Base-by-base conservation (phyloP, 1,284 basidiomycete genomes). In the Chiua sp. region DNA sequence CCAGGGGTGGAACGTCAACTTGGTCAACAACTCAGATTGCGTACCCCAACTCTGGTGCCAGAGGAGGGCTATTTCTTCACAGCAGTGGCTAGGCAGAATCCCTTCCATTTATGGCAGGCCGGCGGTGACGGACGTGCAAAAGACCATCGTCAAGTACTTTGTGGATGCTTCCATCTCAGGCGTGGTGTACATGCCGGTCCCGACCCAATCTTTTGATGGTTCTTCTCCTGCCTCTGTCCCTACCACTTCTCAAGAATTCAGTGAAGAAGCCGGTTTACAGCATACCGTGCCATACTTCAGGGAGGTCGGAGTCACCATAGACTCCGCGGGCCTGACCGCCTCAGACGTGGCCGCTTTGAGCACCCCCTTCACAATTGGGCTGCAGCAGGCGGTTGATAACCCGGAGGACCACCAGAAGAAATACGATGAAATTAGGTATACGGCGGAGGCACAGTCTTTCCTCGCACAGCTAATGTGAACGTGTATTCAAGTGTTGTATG, bases 1-100 rank as follows among this genome's bases (percentile, higher is more conserved):
- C 44, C 51, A 62, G 13, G 60, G 52, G 11, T 65, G 64, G 63
- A 65, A 65, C 47, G 52, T 47, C 32, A 65, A 65, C 23, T 50
- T 65, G 42, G 57, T 65, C 46, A 65, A 65, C 47, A 35, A 28
- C 7, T 35, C 57, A 12, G 60, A 65, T 3, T 20, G 47, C n/a
- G 55, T 59, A 13, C 60, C 63, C 7, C 64, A 65, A 18, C 50
- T 51, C 11, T 63, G 61, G 62, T 53, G 56, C 5, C 23, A 28
- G 16, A 10, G 11, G 4, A 22, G 4, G 7, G 2, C 3, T 15
- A 7, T 23, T 47, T 55, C 52, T 16, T 42, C 44, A 11, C 28
- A 33, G 13, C 61, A 63, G 61, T 44, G 42, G 42, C 7, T 44
- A 12, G 42, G 42, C n/a, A 44, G 42, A 44, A 22, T 44, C 11